Percentiles rank a stretch among this genome's conserved stretches.
Evolutionary conservation across 169 alveolate genomes (phyloP).

Genomic region (Cryptosporidium sp.): DNA sequence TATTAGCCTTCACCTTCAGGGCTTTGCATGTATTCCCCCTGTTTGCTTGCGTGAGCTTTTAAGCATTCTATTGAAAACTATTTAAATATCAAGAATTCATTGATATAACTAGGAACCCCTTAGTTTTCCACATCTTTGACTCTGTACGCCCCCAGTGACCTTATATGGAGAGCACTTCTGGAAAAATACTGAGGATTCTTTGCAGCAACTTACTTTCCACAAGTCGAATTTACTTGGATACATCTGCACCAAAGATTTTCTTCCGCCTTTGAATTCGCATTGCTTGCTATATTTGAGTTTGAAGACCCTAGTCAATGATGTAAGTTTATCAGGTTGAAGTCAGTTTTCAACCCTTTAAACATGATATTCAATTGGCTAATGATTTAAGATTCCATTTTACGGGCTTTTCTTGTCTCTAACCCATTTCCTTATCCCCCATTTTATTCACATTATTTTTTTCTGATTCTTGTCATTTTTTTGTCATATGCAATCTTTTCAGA

Average conservation of each 20-base stretch:
- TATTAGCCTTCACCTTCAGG: background rate
- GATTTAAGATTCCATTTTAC: conserved; percentile 1
- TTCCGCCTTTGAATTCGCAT: background rate
- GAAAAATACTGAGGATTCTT: background rate
- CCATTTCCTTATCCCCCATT: background rate
- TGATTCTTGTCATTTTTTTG: background rate
- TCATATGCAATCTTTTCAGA: background rate
- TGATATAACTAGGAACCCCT: background rate
- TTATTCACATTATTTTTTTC: background rate
- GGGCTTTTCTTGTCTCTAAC: background rate
- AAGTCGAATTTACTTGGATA: background rate
- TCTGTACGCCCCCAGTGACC: background rate
- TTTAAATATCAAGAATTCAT: background rate
- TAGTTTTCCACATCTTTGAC: conserved; percentile 9
- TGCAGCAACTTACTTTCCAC: background rate
- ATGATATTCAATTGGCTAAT: conserved; percentile 13
- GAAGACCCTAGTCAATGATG: background rate
- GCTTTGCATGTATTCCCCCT: background rate
- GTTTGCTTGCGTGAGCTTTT: conserved; percentile 13
- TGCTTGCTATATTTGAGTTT: conserved; percentile 14
- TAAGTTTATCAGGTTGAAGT: background rate
- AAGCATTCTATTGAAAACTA: conserved; percentile 11
- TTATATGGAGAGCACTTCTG: background rate
- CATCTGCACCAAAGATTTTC: background rate
- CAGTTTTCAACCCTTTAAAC: background rate